Percentiles rank a stretch among this genome's conserved stretches.
Conservation (phyloP, 1,284 basidiomycete species). For the Boletus subluridellus region DNA sequence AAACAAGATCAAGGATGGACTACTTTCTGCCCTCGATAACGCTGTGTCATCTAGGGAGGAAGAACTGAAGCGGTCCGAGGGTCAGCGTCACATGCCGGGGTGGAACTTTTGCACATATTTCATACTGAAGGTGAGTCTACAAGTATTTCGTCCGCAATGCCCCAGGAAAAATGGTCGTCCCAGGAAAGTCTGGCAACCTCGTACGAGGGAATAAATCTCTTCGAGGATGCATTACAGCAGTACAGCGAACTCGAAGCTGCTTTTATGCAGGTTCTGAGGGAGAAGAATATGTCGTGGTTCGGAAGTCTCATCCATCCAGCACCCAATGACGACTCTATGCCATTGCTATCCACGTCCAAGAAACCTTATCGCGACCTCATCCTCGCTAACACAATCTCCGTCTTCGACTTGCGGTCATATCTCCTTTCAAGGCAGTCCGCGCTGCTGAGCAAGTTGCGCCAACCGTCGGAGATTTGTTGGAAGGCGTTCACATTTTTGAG, state of each 20-base stretch:
- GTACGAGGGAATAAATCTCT: constrained; percentile 85
- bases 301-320: constrained; percentile 72
- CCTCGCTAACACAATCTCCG: constrained; percentile 84
- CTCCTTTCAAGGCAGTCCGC: constrained; percentile 84
- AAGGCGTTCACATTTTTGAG: constrained; percentile 73
- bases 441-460: constrained; percentile 71
- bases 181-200: constrained; percentile 93
- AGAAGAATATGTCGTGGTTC: constrained; percentile 88
- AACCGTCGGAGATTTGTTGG: constrained; percentile 63
- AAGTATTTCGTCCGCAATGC: background rate
- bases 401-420: constrained; percentile 94
- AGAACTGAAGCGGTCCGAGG: constrained; percentile 82
- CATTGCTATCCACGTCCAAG: constrained; percentile 74
- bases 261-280: constrained; percentile 76
- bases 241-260: constrained; percentile 90
- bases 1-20: constrained; percentile 85
- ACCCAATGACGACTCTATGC: constrained; percentile 76
- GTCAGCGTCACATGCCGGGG: constrained; percentile 82
- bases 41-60: constrained; percentile 80
- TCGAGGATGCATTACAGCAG: constrained; percentile 84
- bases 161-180: background rate
- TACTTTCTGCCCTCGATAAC: constrained; percentile 78
- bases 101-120: constrained; percentile 99
- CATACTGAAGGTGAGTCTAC: constrained; percentile 71
- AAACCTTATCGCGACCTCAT: constrained; percentile 91